These are phyloP conservation scores for Bruguiera gymnorhiza DNA, from an alignment of 345 rosid genomes.

Conservation along the genomic window DNA sequence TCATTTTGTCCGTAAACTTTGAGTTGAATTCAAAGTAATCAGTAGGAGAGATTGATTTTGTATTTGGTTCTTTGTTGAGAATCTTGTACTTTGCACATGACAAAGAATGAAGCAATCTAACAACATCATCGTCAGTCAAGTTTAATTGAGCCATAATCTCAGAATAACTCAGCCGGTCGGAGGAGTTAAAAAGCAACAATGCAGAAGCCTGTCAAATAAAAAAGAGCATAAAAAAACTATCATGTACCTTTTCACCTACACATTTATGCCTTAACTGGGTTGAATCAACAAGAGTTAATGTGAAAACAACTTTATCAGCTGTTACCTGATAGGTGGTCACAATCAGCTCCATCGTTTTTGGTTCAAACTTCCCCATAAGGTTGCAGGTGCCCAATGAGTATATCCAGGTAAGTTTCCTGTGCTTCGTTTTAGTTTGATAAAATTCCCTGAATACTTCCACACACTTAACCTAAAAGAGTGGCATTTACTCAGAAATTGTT, in stretches of 20 bases:
- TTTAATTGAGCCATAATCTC: constrained; percentile 39
- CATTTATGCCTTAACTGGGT: not conserved
- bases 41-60: constrained; percentile 30
- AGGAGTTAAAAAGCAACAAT: constrained; percentile 37
- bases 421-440: constrained; percentile 49
- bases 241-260: not conserved
- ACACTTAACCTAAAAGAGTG: constrained; percentile 27
- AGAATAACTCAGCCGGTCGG: constrained; percentile 37
- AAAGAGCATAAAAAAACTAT: not conserved
- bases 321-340: constrained; percentile 47
- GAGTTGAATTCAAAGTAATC: constrained; percentile 41
- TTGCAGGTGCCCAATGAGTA: constrained; percentile 66
- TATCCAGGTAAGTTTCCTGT: constrained; percentile 65
- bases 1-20: constrained; percentile 39
- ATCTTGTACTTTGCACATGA: constrained; percentile 44
- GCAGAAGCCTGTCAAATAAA: constrained; percentile 32
- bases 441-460: constrained; percentile 59
- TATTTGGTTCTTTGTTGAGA: constrained; percentile 37
- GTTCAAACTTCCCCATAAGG: constrained; percentile 56
- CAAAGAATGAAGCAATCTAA: constrained; percentile 43
- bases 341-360: constrained; percentile 50
- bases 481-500: not conserved
- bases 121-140: constrained; percentile 32
- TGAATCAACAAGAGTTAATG: too few species aligned
- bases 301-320: too few species aligned